Base-by-base conservation (phyloP, 2,329 filamentous ascomycete genomes). In the Ophiostoma quercus region DNA sequence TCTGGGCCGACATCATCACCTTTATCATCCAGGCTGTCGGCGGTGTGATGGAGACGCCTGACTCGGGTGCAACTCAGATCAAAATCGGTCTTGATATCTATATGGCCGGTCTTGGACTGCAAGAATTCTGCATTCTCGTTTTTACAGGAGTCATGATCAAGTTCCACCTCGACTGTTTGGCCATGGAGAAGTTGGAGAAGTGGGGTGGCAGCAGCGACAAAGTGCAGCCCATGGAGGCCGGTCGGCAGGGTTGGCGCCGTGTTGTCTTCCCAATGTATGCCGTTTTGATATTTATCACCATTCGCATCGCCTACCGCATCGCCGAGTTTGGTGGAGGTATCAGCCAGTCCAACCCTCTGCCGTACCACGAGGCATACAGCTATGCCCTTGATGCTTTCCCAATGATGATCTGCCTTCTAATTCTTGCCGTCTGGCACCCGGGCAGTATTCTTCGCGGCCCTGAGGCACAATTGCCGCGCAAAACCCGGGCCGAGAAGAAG, bases 231-330 rank as follows among this genome's bases (percentile, higher is more conserved):
- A 6, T 19, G 12, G 22, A 67, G 2, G 47, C 32, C 39, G 11
- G 67, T 39, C 43, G 78, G 71, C 74, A 73, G 39, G 72, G 74
- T 34, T 78, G 80, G 75, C 76, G 73, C 69, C 75, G 75, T 66
- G 74, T 82, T 39, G 75, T 79, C 22, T 79, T 75, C 73, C 74
- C 74, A 2, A 75, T 81, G 70, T 75, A 79, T 25, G 72, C 72
- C 1, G 77, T 79, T 1, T 71, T 82, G 34, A 51, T 74, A 5
- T 74, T 80, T 19, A 79, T 81, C 62, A 75, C 79, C 47, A 77
- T 81, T 37, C 84, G 87, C 43, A 88, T 89, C 75, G 82, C 87
- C 72, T 90, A 84, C 77, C 85, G 87, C 39, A 79, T 90, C 1
- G 76, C 80, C 68, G 86, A 90, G 75, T 89, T 84, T 74, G 79